A percentile compares a stretch with the other conserved stretches of the same genome.
Conservation (phyloP, 2,329 filamentous ascomycete genomes). For the Drechslera avenae region DNA sequence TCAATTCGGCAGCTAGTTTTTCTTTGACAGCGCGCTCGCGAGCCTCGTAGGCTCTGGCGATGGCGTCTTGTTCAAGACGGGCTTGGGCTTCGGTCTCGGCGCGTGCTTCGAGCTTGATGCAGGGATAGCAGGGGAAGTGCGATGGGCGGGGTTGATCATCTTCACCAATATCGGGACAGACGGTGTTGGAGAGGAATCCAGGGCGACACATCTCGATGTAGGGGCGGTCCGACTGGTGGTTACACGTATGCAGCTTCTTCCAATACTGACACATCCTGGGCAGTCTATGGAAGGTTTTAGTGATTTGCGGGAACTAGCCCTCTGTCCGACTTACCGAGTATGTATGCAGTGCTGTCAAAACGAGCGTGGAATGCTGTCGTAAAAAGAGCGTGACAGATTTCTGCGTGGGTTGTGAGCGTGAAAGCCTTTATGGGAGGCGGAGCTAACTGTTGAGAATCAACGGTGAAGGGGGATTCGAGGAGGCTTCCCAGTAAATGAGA, state of each 20-base stretch:
- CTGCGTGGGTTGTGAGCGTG: too few relatives aligned
- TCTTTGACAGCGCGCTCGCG: slow-evolving; percentile 15
- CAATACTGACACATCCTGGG: slow-evolving; percentile 33
- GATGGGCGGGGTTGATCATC: slow-evolving; percentile 16
- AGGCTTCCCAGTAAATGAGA: neutral
- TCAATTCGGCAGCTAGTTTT: slow-evolving; percentile 17
- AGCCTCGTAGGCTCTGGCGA: slow-evolving; percentile 15
- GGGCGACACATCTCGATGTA: slow-evolving; percentile 33
- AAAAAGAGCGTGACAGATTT: too few relatives aligned
- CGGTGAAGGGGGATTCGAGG: neutral
- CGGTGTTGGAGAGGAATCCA: slow-evolving; percentile 26
- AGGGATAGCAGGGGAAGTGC: slow-evolving; percentile 32
- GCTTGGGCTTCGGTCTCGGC: slow-evolving; percentile 14
- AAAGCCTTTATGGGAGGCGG: too few relatives aligned
- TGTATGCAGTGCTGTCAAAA: neutral
- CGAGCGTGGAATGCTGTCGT: neutral
- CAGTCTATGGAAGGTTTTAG: neutral
- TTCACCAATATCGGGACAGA: slow-evolving; percentile 23
- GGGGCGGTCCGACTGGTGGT: slow-evolving; percentile 23
- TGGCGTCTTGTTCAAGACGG: slow-evolving; percentile 6
- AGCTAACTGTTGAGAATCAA: too few relatives aligned
- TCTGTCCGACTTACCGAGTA: neutral
- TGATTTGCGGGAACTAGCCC: too few relatives aligned
- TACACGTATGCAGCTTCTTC: slow-evolving; percentile 33
- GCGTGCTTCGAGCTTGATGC: slow-evolving; percentile 25